A percentile compares a stretch with the other conserved stretches of the same genome.
Evolutionary conservation across 257 asterid species (phyloP).

Genomic region (Euphrasia confusa): DNA sequence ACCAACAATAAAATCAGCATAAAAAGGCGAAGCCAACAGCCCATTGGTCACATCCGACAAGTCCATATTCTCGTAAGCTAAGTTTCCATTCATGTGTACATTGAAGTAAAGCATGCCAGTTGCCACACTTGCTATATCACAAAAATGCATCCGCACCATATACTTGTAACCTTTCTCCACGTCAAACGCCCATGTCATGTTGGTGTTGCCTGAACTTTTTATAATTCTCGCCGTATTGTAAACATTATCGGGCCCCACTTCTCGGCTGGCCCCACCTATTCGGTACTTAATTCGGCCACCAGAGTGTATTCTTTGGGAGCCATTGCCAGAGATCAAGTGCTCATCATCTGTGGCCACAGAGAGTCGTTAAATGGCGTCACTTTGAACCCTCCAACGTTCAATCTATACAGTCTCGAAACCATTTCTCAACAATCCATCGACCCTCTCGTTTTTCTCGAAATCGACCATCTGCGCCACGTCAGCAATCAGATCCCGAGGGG

Average conservation of each 20-base stretch:
- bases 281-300: conserved; percentile 64
- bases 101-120: conserved; percentile 60
- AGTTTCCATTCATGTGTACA: conserved; percentile 63
- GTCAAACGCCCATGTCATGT: conserved; percentile 62
- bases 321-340: conserved; percentile 32
- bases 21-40: conserved; percentile 78
- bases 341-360: conserved; percentile 62
- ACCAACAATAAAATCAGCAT: conserved; percentile 74
- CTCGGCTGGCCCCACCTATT: conserved; percentile 80
- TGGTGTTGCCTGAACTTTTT: conserved; percentile 38
- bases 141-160: conserved; percentile 80
- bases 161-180: conserved; percentile 58
- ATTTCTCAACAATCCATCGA: conserved; percentile 50
- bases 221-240: conserved; percentile 75
- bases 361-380: conserved; percentile 96
- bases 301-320: conserved; percentile 37
- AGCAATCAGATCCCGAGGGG: conserved; percentile 69
- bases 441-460: conserved; percentile 39
- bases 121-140: conserved; percentile 80
- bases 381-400: conserved; percentile 82
- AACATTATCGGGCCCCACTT: conserved; percentile 87
- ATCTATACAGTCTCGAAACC: conserved; percentile 79
- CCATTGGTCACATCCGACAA: conserved; percentile 43
- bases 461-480: conserved; percentile 58
- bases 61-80: conserved; percentile 78